Conservation (phyloP, 345 rosid species). For the Dipteronia dyeriana region DNA sequence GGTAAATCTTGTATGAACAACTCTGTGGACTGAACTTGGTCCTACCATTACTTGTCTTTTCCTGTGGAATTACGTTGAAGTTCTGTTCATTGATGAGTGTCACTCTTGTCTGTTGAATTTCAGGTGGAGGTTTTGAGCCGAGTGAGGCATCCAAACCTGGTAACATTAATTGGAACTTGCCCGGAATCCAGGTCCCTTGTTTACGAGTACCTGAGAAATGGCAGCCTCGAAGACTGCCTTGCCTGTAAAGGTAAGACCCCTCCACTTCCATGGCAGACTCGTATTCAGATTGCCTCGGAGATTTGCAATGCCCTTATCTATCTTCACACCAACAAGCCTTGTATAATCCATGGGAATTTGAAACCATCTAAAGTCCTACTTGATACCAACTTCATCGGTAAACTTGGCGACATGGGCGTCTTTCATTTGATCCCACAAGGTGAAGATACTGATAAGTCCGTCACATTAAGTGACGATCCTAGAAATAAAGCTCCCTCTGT, state of each 20-base stretch:
- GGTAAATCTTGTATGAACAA: slow-evolving; percentile 41
- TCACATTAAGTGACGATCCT: slow-evolving; percentile 7
- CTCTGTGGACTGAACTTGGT: background rate
- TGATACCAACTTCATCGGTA: slow-evolving; percentile 63
- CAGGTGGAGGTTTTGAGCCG: slow-evolving; percentile 78
- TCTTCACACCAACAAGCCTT: slow-evolving; percentile 81
- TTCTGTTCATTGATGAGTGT: background rate
- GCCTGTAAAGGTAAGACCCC: slow-evolving; percentile 45
- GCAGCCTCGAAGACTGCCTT: slow-evolving; percentile 76
- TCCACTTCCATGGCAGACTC: slow-evolving; percentile 72
- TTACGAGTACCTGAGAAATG: slow-evolving; percentile 68
- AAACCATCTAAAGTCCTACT: slow-evolving; percentile 84
- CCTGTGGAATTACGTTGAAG: background rate
- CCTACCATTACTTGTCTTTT: background rate
- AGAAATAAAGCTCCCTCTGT: slow-evolving; percentile 23
- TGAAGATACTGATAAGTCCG: slow-evolving; percentile 15
- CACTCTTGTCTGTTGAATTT: slow-evolving; percentile 20
- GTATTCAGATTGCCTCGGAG: slow-evolving; percentile 62
- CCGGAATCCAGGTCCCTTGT: slow-evolving; percentile 77
- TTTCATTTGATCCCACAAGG: slow-evolving; percentile 45
- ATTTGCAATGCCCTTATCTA: slow-evolving; percentile 82
- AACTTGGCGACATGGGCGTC: slow-evolving; percentile 70
- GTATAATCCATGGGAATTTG: slow-evolving; percentile 77
- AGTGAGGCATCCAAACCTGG: slow-evolving; percentile 89
- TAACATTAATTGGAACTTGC: slow-evolving; percentile 74